Base-by-base conservation (phyloP, 768 basidiomycete species). In the Nidularia sp. region DNA sequence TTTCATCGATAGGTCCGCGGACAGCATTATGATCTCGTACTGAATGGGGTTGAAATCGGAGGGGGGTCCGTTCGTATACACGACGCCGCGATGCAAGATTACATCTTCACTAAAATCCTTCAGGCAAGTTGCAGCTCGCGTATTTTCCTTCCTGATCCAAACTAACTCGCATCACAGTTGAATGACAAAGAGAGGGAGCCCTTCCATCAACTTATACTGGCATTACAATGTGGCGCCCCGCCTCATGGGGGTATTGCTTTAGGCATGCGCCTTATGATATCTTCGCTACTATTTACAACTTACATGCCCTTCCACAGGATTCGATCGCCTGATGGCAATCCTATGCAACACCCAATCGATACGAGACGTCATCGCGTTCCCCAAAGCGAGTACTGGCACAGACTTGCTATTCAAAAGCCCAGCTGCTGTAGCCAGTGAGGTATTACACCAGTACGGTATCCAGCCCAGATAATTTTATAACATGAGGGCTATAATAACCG, bases 191-290 rank as follows among this genome's bases (percentile, higher is more conserved):
- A 97, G 67, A 81, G 83, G 53, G 68, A 76, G 6, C 79, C 90
- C 4, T 98, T 98, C 71, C 70, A 80, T 51, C 93, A 94, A 62
- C 80, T 98, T 1, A 71, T 96, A 34, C 86, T 93, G 62, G 95
- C 95, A 12, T 77, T 98, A 53, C 75, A 76, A 61, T 92, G 86
- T 67, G 95, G 95, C 53, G 95, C 95, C 12, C 94, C 95, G 22
- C 95, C 95, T 58, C 95, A 98, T 72, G 95, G 90, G 34, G 95
- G 95, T 42, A 90, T 97, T 50, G 95, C 95, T 1, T 76, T 98
- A 51, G 94, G 93, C 90, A 65, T 50, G 75, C 70, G 47, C 34
- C n/a, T 6, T 63, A 51, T 53, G 33, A 50, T 49, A 45, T 50
- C 46, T 46, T 43, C 47, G 48, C 35, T 46, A 22, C 12, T 47